A percentile compares a stretch with the other conserved stretches of the same genome.
phyloP scores from a whole-genome alignment of 805 yeast species.

The Metschnikowia henanensis region DNA sequence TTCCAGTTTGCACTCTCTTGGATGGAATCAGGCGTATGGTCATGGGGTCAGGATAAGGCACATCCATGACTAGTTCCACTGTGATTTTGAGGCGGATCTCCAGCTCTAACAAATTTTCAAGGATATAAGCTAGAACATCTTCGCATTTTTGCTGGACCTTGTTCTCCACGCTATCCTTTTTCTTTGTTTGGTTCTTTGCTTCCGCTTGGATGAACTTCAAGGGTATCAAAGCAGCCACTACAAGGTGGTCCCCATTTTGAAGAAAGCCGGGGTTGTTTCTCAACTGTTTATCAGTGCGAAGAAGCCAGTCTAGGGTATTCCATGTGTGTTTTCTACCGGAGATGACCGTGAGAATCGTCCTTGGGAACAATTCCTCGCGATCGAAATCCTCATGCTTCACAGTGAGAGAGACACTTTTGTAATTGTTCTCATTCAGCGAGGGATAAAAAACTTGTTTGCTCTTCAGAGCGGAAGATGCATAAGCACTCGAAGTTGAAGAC shows the following conservation, averaged over 20 bases:
- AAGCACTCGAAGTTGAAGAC: slow-evolving; percentile 4
- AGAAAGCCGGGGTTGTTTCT: slow-evolving; percentile 23
- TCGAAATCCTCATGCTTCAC: slow-evolving; percentile 44
- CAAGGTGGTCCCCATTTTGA: slow-evolving; percentile 39
- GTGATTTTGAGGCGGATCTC: slow-evolving; percentile 36
- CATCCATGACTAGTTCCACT: slow-evolving; percentile 36
- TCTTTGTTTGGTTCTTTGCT: slow-evolving; percentile 9
- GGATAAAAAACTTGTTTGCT: slow-evolving; percentile 24
- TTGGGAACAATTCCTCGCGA: slow-evolving; percentile 10
- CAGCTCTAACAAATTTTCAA: slow-evolving; percentile 16
- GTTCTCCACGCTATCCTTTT: slow-evolving; percentile 17
- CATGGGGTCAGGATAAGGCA: slow-evolving; percentile 14
- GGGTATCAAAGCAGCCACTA: slow-evolving; percentile 37
- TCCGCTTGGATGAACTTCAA: slow-evolving; percentile 19
- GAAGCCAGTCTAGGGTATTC: slow-evolving; percentile 43
- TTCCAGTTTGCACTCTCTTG: slow-evolving; percentile 20
- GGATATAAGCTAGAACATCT: slow-evolving; percentile 21
- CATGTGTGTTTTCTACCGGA: slow-evolving; percentile 46
- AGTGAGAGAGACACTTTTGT: slow-evolving; percentile 38
- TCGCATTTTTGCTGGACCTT: slow-evolving; percentile 24
- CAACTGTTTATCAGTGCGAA: slow-evolving; percentile 17
- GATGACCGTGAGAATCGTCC: slow-evolving; percentile 39
- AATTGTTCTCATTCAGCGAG: slow-evolving; percentile 44
- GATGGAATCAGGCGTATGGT: not conserved
- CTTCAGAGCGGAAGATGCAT: slow-evolving; percentile 4